Percentiles rank a stretch among this genome's conserved stretches.
Conservation (phyloP, 495 filamentous ascomycete species). For the Friedmanniomyces simplex region DNA sequence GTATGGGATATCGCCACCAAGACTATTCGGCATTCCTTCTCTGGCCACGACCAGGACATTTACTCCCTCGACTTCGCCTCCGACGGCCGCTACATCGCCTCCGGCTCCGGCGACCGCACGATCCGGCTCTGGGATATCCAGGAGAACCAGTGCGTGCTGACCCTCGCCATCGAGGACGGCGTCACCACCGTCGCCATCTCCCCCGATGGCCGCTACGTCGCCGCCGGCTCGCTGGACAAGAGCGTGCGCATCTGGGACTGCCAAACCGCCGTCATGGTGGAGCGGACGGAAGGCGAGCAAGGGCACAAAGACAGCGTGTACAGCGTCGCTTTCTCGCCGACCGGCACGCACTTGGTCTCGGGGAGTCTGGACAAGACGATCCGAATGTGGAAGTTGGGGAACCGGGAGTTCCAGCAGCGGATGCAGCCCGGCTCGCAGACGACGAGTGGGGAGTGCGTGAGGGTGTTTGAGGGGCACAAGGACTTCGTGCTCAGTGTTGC, state of each 20-base stretch:
- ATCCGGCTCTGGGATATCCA: conserved; percentile 36
- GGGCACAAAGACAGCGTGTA: conserved; percentile 37
- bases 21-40: conserved; percentile 30
- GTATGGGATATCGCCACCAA: conserved; percentile 34
- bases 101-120: conserved; percentile 34
- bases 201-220: conserved; percentile 34
- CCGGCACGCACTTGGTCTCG: conserved; percentile 29
- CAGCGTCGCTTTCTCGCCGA: conserved; percentile 33
- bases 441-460: conserved; percentile 31
- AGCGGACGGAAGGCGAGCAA: conserved; percentile 33
- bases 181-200: conserved; percentile 38
- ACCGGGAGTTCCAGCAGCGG: neutral
- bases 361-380: conserved; percentile 37
- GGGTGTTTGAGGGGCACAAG: conserved; percentile 37
- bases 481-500: conserved; percentile 37
- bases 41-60: conserved; percentile 37
- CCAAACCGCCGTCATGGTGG: conserved; percentile 26
- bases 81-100: conserved; percentile 34
- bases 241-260: conserved; percentile 37
- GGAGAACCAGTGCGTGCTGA: conserved; percentile 24
- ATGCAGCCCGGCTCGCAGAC: conserved; percentile 9
- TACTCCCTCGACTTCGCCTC: conserved; percentile 35
- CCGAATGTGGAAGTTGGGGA: conserved; percentile 36
- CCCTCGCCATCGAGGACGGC: conserved; percentile 34
- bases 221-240: conserved; percentile 36